phyloP scores from a whole-genome alignment of 2,329 filamentous ascomycete genomes.

The Colletotrichum phormii region DNA sequence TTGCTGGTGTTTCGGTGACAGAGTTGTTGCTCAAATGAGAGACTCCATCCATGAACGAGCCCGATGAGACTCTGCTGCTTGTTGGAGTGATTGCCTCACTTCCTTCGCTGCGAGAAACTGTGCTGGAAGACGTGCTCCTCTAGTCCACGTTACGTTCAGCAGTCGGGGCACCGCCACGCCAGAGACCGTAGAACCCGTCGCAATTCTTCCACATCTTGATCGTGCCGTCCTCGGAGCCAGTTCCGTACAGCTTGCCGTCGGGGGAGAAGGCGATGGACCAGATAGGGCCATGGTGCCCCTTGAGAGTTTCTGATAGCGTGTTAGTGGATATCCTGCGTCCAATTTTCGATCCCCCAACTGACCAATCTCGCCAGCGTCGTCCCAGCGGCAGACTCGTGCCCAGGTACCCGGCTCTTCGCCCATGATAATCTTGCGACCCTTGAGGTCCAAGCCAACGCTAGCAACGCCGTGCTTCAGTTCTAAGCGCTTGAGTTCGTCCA shows the following conservation, averaged over 20 bases:
- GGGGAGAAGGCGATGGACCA: conserved; percentile 97
- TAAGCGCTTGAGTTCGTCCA: conserved; percentile 80
- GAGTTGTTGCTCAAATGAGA: conserved; percentile 29
- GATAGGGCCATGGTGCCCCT: conserved; percentile 96
- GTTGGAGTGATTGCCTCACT: conserved; percentile 14
- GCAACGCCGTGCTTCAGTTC: conserved; percentile 87
- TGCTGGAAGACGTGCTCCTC: conserved; percentile 32
- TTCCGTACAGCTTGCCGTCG: conserved; percentile 95
- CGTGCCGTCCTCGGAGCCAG: conserved; percentile 95
- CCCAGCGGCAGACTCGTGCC: conserved; percentile 94
- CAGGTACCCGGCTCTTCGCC: conserved; percentile 94
- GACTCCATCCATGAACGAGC: conserved; percentile 20
- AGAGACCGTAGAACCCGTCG: conserved; percentile 73
- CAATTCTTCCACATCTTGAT: conserved; percentile 91
- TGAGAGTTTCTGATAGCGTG: conserved; percentile 78
- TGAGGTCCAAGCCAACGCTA: conserved; percentile 88
- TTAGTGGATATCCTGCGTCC: conserved; percentile 20
- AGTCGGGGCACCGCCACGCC: conserved; percentile 60
- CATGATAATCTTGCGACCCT: conserved; percentile 85
- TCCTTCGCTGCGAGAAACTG: conserved; percentile 26
- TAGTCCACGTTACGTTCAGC: conserved; percentile 33
- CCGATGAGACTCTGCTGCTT: conserved; percentile 31
- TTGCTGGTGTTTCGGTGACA: conserved; percentile 22
- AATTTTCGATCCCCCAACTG: conserved; percentile 44
- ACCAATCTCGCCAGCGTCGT: conserved; percentile 83